Evolutionary conservation across 257 asterid species (phyloP).

Genomic region (Capsicum baccatum): DNA sequence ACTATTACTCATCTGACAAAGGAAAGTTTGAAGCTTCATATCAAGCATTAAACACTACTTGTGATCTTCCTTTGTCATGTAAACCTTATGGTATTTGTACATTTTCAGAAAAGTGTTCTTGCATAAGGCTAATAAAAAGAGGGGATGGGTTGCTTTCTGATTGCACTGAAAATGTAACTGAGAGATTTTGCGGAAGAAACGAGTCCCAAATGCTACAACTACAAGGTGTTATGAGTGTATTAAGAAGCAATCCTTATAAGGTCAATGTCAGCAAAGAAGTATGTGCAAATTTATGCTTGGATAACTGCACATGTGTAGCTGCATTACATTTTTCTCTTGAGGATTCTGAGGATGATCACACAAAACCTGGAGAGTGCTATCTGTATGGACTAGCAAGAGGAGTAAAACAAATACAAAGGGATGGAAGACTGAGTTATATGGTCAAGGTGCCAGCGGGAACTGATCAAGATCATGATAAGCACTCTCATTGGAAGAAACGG

Average conservation of each 20-base stretch:
- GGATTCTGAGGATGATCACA: background rate
- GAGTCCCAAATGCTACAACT: conserved; percentile 44
- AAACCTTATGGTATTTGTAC: conserved; percentile 67
- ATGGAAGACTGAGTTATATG: conserved; percentile 48
- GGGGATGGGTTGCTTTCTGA: conserved; percentile 29
- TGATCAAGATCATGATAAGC: conserved; percentile 41
- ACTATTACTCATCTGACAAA: conserved; percentile 56
- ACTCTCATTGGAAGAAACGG: conserved; percentile 72
- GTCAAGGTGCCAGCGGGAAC: conserved; percentile 62
- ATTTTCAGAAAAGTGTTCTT: conserved; percentile 68
- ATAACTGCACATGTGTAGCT: conserved; percentile 71
- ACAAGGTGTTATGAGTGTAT: conserved; percentile 61
- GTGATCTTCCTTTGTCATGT: conserved; percentile 85
- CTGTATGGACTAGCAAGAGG: conserved; percentile 66
- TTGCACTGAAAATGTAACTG: conserved; percentile 29
- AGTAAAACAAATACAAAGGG: conserved; percentile 57
- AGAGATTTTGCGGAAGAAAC: background rate
- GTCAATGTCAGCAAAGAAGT: conserved; percentile 46
- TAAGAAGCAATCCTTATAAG: conserved; percentile 44
- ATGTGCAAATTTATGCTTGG: conserved; percentile 61
- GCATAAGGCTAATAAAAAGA: conserved; percentile 47
- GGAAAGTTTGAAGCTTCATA: conserved; percentile 63
- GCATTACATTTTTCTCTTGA: conserved; percentile 46
- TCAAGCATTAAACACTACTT: conserved; percentile 58
- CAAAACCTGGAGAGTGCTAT: conserved; percentile 43